These are phyloP conservation scores for Suillus weaverae DNA, from an alignment of 768 basidiomycete species.

Conservation along the genomic window DNA sequence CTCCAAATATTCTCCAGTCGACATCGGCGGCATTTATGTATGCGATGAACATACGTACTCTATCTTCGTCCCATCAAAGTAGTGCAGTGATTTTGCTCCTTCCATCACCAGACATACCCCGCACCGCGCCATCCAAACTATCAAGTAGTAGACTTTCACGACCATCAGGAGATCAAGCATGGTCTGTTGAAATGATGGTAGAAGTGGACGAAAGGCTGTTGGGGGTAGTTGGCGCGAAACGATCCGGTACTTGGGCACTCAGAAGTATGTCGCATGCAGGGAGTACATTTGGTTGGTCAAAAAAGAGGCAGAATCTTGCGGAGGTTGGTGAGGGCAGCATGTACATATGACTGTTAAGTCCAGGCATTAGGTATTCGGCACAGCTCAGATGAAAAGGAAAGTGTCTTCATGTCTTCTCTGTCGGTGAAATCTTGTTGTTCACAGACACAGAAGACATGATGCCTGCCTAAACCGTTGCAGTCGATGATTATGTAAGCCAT, in stretches of 20 bases:
- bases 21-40: slow-evolving; percentile 55
- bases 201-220: slow-evolving; percentile 39
- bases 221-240: slow-evolving; percentile 31
- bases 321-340: slow-evolving; percentile 50
- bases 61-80: neutral
- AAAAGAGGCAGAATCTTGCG: slow-evolving; percentile 15
- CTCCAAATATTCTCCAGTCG: slow-evolving; percentile 58
- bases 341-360: slow-evolving; percentile 42
- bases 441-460: neutral
- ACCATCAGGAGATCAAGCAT: slow-evolving; percentile 32
- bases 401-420: neutral
- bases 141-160: slow-evolving; percentile 26
- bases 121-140: slow-evolving; percentile 42
- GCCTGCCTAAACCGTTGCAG: too few relatives aligned
- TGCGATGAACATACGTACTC: slow-evolving; percentile 17
- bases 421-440: neutral
- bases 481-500: slow-evolving; percentile 11
- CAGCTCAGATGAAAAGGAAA: neutral
- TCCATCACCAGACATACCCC: slow-evolving; percentile 46
- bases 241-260: slow-evolving; percentile 11
- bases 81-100: slow-evolving; percentile 40
- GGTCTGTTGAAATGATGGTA: slow-evolving; percentile 37
- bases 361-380: neutral
- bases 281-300: slow-evolving; percentile 4
- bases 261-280: slow-evolving; percentile 14